A percentile compares a stretch with the other conserved stretches of the same genome.
Evolutionary conservation across 1,284 basidiomycete species (phyloP).

Genomic region (Trichosporon asahii): DNA sequence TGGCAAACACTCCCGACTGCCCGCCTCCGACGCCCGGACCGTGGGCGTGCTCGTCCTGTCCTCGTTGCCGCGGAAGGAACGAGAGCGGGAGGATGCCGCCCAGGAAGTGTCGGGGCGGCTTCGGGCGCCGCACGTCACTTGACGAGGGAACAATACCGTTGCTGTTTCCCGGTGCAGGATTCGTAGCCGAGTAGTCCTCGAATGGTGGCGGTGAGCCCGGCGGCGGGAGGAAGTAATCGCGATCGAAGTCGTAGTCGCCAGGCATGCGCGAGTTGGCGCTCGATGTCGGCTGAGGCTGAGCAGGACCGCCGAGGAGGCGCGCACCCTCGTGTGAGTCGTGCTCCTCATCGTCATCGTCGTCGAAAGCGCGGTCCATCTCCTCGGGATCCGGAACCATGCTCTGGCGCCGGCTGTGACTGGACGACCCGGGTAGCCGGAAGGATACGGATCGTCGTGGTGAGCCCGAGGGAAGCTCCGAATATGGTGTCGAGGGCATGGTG

Average conservation of each 20-base stretch:
- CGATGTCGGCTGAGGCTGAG: not conserved
- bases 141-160: constrained; percentile 65
- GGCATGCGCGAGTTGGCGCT: constrained; percentile 33
- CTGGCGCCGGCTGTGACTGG: constrained; percentile 20
- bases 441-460: constrained; percentile 38
- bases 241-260: constrained; percentile 73
- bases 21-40: constrained; percentile 58
- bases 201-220: constrained; percentile 75
- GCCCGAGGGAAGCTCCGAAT: constrained; percentile 24
- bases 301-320: constrained; percentile 7
- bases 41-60: constrained; percentile 24
- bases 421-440: constrained; percentile 19
- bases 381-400: constrained; percentile 40
- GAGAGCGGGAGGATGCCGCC: constrained; percentile 71
- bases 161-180: constrained; percentile 68
- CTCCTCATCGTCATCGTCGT: constrained; percentile 37
- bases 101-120: constrained; percentile 61
- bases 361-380: constrained; percentile 52
- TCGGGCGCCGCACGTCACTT: constrained; percentile 53
- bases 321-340: constrained; percentile 31
- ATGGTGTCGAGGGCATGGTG: constrained; percentile 33
- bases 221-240: constrained; percentile 64
- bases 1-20: constrained; percentile 95
- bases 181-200: constrained; percentile 60
- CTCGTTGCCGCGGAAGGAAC: constrained; percentile 58